phyloP scores from a whole-genome alignment of 441 rosid genomes.

The Gossypium laxum region DNA sequence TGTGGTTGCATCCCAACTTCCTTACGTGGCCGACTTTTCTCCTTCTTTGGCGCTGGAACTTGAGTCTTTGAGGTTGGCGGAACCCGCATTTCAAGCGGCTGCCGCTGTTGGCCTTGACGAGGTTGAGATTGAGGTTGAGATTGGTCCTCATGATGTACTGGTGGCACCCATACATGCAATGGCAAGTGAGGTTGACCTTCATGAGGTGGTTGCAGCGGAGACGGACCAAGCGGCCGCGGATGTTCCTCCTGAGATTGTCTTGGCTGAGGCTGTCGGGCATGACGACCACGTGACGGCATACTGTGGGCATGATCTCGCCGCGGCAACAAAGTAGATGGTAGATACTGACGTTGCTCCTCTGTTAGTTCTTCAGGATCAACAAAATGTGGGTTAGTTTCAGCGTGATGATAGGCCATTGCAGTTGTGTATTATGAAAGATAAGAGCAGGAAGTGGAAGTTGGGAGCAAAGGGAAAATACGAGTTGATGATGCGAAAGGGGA shows the following conservation, averaged over 20 bases:
- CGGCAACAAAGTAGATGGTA: neutral
- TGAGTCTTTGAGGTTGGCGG: neutral
- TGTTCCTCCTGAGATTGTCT: neutral
- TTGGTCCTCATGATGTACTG: neutral
- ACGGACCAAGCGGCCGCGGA: neutral
- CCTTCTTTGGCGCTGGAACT: neutral
- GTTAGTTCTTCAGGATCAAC: neutral
- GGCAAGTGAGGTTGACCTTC: slow-evolving; percentile 16
- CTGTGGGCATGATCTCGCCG: neutral
- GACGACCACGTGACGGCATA: neutral
- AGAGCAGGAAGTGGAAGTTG: slow-evolving; percentile 1
- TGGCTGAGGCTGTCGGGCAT: neutral
- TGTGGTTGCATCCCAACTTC: slow-evolving; percentile 8
- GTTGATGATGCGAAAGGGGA: slow-evolving; percentile 19
- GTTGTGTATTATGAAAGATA: neutral
- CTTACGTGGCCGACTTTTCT: slow-evolving; percentile 10
- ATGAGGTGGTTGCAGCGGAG: neutral
- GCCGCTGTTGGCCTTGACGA: slow-evolving; percentile 15
- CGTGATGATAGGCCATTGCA: slow-evolving; percentile 29
- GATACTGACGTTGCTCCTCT: slow-evolving; percentile 15
- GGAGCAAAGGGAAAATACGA: slow-evolving; percentile 15
- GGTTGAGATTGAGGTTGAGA: neutral
- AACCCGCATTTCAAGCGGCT: slow-evolving; percentile 22
- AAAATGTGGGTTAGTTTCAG: slow-evolving; percentile 65
- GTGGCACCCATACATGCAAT: neutral